phyloP scores from a whole-genome alignment of 345 rosid species.

The Camelina neglecta region DNA sequence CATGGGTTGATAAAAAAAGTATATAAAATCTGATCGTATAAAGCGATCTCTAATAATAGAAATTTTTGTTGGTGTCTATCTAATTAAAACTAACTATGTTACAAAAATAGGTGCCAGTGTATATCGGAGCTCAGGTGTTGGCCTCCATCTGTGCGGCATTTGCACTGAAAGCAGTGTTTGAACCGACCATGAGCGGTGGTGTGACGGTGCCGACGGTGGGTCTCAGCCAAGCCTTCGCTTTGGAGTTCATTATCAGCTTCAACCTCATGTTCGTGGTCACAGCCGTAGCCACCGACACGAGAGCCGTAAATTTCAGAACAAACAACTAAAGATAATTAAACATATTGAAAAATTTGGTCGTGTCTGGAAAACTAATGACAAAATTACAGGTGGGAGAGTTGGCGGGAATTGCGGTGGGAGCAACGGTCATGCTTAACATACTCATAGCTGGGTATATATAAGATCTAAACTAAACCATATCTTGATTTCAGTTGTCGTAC shows the following conservation, averaged over 20 bases:
- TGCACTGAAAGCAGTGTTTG: conserved; percentile 67
- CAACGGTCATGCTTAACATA: conserved; percentile 87
- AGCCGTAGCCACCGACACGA: conserved; percentile 92
- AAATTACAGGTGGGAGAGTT: conserved; percentile 77
- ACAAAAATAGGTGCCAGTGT: conserved; percentile 62
- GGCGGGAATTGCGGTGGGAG: conserved; percentile 95
- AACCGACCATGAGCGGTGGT: conserved; percentile 78
- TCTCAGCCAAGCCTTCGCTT: conserved; percentile 72
- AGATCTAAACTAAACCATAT: background rate
- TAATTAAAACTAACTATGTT: background rate
- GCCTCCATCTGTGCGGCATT: conserved; percentile 81
- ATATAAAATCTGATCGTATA: background rate
- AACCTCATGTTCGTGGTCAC: conserved; percentile 95
- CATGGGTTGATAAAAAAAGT: background rate
- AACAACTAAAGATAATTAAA: background rate
- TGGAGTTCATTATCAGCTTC: conserved; percentile 83
- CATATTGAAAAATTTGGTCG: background rate
- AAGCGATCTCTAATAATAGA: background rate
- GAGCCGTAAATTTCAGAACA: conserved; percentile 59
- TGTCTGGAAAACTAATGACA: conserved; percentile 26
- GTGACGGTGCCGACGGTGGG: conserved; percentile 75
- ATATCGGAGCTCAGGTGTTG: conserved; percentile 68
- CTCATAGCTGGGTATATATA: conserved; percentile 80
- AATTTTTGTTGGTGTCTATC: background rate
- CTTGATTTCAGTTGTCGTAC: background rate